Conservation (phyloP, 2,329 filamentous ascomycete genomes). For the Pseudogymnoascus sp. region DNA sequence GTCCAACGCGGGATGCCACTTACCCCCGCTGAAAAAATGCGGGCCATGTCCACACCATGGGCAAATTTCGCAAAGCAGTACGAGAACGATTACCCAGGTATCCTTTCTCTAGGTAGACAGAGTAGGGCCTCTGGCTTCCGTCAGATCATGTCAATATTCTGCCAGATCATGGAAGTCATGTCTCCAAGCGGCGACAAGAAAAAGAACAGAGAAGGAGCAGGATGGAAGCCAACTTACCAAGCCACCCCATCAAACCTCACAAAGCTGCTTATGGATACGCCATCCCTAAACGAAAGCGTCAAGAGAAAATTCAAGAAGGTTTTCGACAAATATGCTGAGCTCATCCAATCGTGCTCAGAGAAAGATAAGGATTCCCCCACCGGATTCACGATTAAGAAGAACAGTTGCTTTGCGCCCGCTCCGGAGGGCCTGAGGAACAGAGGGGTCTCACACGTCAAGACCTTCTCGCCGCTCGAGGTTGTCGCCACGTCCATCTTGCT, state of each 20-base stretch:
- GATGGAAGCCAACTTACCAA: conserved; percentile 22
- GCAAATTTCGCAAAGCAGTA: conserved; percentile 35
- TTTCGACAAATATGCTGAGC: conserved; percentile 26
- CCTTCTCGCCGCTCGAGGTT: conserved; percentile 30
- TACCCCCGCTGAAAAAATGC: conserved; percentile 37
- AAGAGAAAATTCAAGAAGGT: conserved; percentile 25
- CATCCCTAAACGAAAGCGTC: conserved; percentile 20
- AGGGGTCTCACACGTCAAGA: conserved; percentile 24
- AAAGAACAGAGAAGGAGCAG: conserved; percentile 12
- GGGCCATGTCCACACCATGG: conserved; percentile 37
- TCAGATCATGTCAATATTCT: conserved; percentile 28
- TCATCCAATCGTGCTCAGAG: conserved; percentile 24
- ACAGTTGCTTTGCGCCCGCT: conserved; percentile 25
- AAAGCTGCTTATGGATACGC: conserved; percentile 25
- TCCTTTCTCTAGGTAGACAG: conserved; percentile 24
- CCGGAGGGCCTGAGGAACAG: conserved; percentile 21
- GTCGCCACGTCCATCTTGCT: conserved; percentile 27
- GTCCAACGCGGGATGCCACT: conserved; percentile 39
- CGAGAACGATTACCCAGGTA: conserved; percentile 32
- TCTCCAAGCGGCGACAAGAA: conserved; percentile 9
- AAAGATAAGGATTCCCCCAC: conserved; percentile 13
- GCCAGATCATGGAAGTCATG: conserved; percentile 27
- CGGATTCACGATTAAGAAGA: conserved; percentile 18
- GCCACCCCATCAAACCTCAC: conserved; percentile 25
- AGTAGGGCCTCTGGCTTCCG: conserved; percentile 28